phyloP scores from a whole-genome alignment of 805 yeast species.

The Lipomyces anomalus region DNA sequence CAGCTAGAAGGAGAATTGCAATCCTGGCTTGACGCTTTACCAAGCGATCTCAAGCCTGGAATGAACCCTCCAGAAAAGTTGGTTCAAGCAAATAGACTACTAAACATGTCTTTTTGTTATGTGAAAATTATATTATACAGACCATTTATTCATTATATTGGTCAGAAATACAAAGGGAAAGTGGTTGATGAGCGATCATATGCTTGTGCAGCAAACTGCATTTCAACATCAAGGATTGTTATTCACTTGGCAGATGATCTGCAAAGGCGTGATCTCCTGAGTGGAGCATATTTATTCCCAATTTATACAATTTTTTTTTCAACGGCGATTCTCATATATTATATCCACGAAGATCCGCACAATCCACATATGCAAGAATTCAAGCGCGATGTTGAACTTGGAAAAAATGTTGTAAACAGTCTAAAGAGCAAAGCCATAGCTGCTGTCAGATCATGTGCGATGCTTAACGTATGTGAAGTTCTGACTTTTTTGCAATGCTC shows the following conservation, averaged over 20 bases:
- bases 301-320: constrained; percentile 85
- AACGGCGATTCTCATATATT: constrained; percentile 78
- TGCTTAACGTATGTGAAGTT: too few species aligned
- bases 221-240: constrained; percentile 75
- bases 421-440: constrained; percentile 72
- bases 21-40: constrained; percentile 66
- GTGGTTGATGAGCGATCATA: constrained; percentile 52
- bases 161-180: constrained; percentile 43
- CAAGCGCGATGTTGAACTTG: constrained; percentile 72
- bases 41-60: constrained; percentile 66
- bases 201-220: constrained; percentile 74
- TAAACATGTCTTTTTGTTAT: constrained; percentile 43
- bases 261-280: constrained; percentile 62
- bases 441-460: constrained; percentile 72
- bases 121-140: constrained; percentile 77
- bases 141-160: constrained; percentile 80
- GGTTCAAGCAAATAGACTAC: constrained; percentile 64
- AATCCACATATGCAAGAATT: constrained; percentile 38
- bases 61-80: constrained; percentile 61
- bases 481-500: too few species aligned
- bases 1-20: constrained; percentile 63
- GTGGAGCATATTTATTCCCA: constrained; percentile 89
- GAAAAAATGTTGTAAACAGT: constrained; percentile 64
- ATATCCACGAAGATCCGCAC: constrained; percentile 51
- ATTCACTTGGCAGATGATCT: constrained; percentile 75